Conservation (phyloP, 1,284 basidiomycete genomes). For the Lentinula novae-zelandiae region DNA sequence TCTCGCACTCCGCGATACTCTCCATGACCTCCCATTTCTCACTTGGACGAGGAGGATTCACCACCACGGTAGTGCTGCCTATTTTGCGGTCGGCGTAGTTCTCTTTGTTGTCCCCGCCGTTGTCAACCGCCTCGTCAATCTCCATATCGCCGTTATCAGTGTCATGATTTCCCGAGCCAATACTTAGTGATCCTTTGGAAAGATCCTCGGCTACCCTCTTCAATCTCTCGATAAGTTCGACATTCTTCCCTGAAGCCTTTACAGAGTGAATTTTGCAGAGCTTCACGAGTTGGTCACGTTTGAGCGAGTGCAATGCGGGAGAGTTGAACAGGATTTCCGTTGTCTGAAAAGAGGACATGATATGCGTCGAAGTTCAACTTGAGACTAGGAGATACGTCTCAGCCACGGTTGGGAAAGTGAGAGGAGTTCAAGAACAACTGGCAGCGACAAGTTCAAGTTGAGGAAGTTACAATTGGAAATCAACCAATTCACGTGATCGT, state of each 20-base stretch:
- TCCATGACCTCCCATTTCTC: slow-evolving; percentile 81
- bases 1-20: slow-evolving; percentile 57
- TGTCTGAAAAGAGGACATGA: slow-evolving; percentile 39
- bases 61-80: neutral
- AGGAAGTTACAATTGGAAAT: neutral
- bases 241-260: slow-evolving; percentile 75
- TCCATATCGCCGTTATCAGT: slow-evolving; percentile 14
- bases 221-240: slow-evolving; percentile 63
- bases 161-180: slow-evolving; percentile 44
- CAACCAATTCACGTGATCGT: neutral
- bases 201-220: slow-evolving; percentile 60
- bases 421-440: too few relatives aligned
- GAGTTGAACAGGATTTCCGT: slow-evolving; percentile 79
- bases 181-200: slow-evolving; percentile 46
- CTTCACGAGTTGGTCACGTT: slow-evolving; percentile 75
- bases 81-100: slow-evolving; percentile 13
- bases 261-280: slow-evolving; percentile 76
- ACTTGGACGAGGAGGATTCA: slow-evolving; percentile 45
- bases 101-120: slow-evolving; percentile 18
- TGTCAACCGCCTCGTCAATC: slow-evolving; percentile 23
- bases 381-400: too few relatives aligned
- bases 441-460: too few relatives aligned
- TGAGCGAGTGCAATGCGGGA: slow-evolving; percentile 72
- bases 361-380: neutral
- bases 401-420: too few relatives aligned